Conservation (phyloP, 768 basidiomycete genomes). For the Suillus fuscotomentosus region DNA sequence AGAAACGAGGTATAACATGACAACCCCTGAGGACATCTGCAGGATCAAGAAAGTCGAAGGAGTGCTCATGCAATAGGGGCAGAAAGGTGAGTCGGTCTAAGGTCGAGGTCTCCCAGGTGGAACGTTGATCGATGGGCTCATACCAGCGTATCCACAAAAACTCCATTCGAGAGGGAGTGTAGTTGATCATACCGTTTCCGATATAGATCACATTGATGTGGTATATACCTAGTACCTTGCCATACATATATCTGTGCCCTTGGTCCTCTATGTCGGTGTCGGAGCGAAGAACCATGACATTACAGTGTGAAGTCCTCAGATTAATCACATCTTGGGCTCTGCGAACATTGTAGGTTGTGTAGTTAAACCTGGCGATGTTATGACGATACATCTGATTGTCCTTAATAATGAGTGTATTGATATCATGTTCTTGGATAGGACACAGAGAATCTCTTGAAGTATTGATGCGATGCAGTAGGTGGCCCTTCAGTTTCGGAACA, state of each 20-base stretch:
- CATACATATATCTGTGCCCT: neutral
- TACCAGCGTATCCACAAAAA: conserved; percentile 5
- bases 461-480: conserved; percentile 9
- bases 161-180: neutral
- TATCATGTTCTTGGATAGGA: conserved; percentile 28
- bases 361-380: neutral
- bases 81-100: neutral
- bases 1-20: conserved; percentile 5
- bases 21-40: neutral
- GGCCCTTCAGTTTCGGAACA: conserved; percentile 2
- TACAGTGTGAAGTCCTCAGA: neutral
- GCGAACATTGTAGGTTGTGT: conserved; percentile 1
- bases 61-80: neutral
- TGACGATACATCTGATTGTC: neutral
- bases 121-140: neutral
- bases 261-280: neutral
- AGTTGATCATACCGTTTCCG: neutral
- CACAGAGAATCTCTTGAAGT: conserved; percentile 23
- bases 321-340: neutral
- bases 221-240: conserved; percentile 3
- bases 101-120: neutral
- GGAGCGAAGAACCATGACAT: neutral
- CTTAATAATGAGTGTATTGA: conserved; percentile 20
- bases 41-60: conserved; percentile 7
- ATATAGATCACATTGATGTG: neutral